A percentile compares a stretch with the other conserved stretches of the same genome.
Conservation (phyloP, 805 yeast species). For the Metschnikowia santaceciliae region DNA sequence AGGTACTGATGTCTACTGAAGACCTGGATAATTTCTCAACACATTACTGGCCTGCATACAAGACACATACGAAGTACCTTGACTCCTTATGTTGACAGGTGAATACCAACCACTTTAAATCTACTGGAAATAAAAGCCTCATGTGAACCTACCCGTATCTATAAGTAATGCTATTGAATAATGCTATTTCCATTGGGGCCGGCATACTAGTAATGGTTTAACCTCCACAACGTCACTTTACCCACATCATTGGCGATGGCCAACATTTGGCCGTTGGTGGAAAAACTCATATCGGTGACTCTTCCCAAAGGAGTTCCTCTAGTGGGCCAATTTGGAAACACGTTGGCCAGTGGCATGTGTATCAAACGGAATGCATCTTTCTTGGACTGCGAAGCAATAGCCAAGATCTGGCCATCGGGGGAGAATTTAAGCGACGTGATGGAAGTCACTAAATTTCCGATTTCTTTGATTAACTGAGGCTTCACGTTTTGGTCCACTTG, state of each 20-base stretch:
- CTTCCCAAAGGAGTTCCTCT: constrained; percentile 95
- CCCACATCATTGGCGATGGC: constrained; percentile 92
- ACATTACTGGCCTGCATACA: too few species aligned
- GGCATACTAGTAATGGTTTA: constrained; percentile 62
- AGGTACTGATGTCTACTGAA: too few species aligned
- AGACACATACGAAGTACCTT: too few species aligned
- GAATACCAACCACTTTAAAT: too few species aligned
- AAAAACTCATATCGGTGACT: constrained; percentile 75
- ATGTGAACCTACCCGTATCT: too few species aligned
- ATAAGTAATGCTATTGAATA: too few species aligned
- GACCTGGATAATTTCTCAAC: too few species aligned
- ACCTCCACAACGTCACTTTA: constrained; percentile 80
- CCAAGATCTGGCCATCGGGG: constrained; percentile 83
- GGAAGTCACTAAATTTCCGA: constrained; percentile 80
- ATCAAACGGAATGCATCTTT: constrained; percentile 83
- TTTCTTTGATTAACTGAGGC: constrained; percentile 53
- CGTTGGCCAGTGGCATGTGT: constrained; percentile 83
- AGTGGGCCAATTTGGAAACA: constrained; percentile 95
- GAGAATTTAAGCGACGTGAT: constrained; percentile 72
- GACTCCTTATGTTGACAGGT: too few species aligned
- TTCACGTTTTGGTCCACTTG: constrained; percentile 6
- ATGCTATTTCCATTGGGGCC: too few species aligned
- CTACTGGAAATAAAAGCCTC: too few species aligned
- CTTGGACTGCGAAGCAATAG: constrained; percentile 79
- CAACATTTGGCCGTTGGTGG: constrained; percentile 77